Base-by-base conservation (phyloP, 768 basidiomycete genomes). In the Tulasnella sp. region DNA sequence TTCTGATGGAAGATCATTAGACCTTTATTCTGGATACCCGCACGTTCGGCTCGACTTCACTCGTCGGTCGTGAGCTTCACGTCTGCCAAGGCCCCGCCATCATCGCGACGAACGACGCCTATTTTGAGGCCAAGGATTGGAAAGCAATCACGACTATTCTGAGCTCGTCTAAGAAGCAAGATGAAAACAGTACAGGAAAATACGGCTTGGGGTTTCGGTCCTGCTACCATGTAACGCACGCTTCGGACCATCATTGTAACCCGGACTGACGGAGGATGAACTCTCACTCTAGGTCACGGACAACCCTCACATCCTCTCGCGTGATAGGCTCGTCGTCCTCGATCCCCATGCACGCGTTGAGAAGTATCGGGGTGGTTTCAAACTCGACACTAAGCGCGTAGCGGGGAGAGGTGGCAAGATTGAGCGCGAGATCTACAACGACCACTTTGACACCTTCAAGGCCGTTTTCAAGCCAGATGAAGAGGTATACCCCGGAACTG, bases 401-500 rank as follows among this genome's bases (percentile, higher is more conserved):
- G 4, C 28, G 64, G 34, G 14, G 31, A 28, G 44, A 9, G n/a
- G 14, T 4, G 74, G 46, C 40, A 3, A 37, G 31, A 75, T 42
- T 16, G 74, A 75, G 22, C 74, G 74, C 12, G n/a, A 34, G 16
- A 11, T 31, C 2, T 77, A 58, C 40, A n/a, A 7, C 11, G 48
- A 77, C 40, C 58, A 77, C 46, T 77, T 77, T 44, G 46, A 48
- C 48, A 50, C 48, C 24, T 77, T 64, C 58, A 31, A 6, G 9
- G n/a, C 76, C 20, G 58, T 77, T 9, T 58, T 50, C 46, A 60
- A 11, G 28, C 46, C 37, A 14, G 46, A 77, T 50, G 48, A 37
- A 18, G 40, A 64, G 4, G 54, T 60, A 8, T 88, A 81, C 6
- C 60, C 41, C 28, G 89, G 89, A 0, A 87, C 90, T 0, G 83